Evolutionary conservation across 345 rosid genomes (phyloP).

Genomic region (Eucalyptus curtisii): DNA sequence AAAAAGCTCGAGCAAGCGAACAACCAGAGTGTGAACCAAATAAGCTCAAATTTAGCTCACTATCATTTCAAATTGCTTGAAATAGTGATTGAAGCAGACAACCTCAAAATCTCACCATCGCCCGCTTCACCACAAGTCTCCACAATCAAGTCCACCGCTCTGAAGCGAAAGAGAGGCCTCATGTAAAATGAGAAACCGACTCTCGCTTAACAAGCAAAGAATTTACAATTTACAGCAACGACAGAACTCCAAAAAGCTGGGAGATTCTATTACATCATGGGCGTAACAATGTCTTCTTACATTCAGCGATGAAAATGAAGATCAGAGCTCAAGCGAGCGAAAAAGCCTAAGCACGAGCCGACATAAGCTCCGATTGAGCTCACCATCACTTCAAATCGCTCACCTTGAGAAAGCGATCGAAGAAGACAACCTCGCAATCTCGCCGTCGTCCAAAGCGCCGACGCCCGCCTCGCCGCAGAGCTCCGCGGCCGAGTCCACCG

Average conservation of each 20-base stretch:
- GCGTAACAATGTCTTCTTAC: neutral
- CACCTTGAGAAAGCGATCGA: slow-evolving; percentile 62
- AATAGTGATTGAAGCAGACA: slow-evolving; percentile 48
- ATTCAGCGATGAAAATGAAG: neutral
- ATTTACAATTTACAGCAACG: neutral
- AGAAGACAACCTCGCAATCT: slow-evolving; percentile 34
- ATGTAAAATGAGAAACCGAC: neutral
- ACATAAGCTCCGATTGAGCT: neutral
- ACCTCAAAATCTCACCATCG: slow-evolving; percentile 17
- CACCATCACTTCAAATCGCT: neutral
- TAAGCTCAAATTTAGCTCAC: neutral
- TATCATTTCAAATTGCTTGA: neutral
- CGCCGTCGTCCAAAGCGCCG: slow-evolving; percentile 14
- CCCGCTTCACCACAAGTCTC: slow-evolving; percentile 40
- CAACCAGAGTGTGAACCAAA: neutral
- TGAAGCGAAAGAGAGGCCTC: slow-evolving; percentile 14
- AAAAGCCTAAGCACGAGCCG: neutral
- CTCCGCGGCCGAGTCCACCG: slow-evolving; percentile 33
- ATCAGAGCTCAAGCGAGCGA: neutral
- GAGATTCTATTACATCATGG: neutral
- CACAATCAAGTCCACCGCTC: slow-evolving; percentile 36
- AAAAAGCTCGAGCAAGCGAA: neutral
- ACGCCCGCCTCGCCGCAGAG: slow-evolving; percentile 40
- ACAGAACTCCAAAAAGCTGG: neutral
- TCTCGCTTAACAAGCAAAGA: neutral